Evolutionary conservation across 106 monocot species (phyloP).

Genomic region (Dioscorea dumetorum): DNA sequence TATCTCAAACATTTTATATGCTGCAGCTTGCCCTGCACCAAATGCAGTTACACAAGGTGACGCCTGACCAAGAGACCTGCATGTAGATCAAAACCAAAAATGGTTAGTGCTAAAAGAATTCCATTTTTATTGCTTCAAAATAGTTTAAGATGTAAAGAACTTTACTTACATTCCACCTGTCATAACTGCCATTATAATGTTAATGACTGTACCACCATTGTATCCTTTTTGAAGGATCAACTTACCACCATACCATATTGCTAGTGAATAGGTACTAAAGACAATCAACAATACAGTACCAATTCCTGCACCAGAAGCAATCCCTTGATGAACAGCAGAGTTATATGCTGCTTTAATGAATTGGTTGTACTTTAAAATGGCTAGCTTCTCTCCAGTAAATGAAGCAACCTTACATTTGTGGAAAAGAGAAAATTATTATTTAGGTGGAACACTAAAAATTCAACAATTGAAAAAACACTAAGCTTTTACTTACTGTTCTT

Average conservation of each 20-base stretch:
- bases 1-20: conserved; percentile 70
- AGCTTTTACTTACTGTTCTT: conserved; percentile 49
- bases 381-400: conserved; percentile 51
- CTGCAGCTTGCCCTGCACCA: conserved; percentile 17
- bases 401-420: conserved; percentile 28
- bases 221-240: conserved; percentile 61
- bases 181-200: conserved; percentile 53
- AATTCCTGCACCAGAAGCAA: conserved; percentile 33
- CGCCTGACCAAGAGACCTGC: conserved; percentile 61
- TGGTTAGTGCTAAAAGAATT: neutral
- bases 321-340: conserved; percentile 37
- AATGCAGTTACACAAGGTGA: conserved; percentile 43
- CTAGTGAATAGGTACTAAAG: conserved; percentile 55
- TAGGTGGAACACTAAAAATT: too few relatives aligned
- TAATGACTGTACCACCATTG: conserved; percentile 52
- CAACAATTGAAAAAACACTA: neutral
- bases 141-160: neutral
- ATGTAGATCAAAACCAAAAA: neutral
- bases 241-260: conserved; percentile 60
- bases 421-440: neutral
- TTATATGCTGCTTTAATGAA: conserved; percentile 30
- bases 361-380: conserved; percentile 31
- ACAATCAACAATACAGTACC: conserved; percentile 33
- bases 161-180: conserved; percentile 59
- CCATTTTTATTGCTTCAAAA: neutral